Evolutionary conservation across 208 protist genomes (phyloP).

Genomic region (Leishmania aethiopica): DNA sequence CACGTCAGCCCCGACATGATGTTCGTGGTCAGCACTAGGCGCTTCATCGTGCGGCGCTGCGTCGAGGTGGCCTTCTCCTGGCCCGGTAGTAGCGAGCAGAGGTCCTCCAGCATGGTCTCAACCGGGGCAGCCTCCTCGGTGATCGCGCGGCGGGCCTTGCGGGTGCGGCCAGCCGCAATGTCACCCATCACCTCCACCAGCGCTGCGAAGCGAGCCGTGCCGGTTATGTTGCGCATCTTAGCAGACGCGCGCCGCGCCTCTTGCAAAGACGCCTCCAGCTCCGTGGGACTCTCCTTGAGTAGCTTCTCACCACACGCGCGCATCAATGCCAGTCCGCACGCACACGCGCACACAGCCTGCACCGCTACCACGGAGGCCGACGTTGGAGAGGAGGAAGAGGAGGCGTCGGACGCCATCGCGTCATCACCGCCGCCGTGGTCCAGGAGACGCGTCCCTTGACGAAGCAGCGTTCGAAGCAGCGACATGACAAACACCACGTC

Average conservation of each 20-base stretch:
- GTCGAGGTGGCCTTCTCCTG: constrained; percentile 17
- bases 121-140: constrained; percentile 57
- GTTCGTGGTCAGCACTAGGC: constrained; percentile 65
- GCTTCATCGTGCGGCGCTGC: constrained; percentile 52
- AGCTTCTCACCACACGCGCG: constrained; percentile 83
- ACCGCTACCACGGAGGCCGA: constrained; percentile 8
- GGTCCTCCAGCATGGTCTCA: constrained; percentile 58
- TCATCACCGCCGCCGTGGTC: background rate
- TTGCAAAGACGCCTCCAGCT: constrained; percentile 60
- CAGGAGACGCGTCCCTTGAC: constrained; percentile 24
- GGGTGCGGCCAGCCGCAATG: constrained; percentile 60
- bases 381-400: constrained; percentile 2
- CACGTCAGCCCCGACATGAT: constrained; percentile 58
- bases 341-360: constrained; percentile 46
- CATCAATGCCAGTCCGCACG: constrained; percentile 66
- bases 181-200: constrained; percentile 73
- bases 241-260: constrained; percentile 38
- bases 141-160: constrained; percentile 40
- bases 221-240: constrained; percentile 30
- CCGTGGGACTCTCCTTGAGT: constrained; percentile 66
- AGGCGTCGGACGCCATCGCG: background rate
- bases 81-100: constrained; percentile 53
- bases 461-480: constrained; percentile 54
- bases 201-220: constrained; percentile 48
- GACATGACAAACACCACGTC: constrained; percentile 61